phyloP scores from a whole-genome alignment of 495 filamentous ascomycete species.

The Trichoderma parareesei region DNA sequence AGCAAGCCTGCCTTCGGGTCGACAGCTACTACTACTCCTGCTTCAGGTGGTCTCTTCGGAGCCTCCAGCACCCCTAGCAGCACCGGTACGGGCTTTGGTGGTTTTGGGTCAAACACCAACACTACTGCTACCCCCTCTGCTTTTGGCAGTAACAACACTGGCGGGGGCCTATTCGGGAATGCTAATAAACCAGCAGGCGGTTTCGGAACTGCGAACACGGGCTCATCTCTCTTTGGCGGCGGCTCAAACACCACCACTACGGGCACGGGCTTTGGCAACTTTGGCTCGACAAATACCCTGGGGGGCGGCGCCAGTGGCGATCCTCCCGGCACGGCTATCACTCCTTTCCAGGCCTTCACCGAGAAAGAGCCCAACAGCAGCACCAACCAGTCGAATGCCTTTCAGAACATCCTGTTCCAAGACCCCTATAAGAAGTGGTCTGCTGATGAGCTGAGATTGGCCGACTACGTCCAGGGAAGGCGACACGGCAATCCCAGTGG shows the following conservation, averaged over 20 bases:
- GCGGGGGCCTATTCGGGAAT: conserved; percentile 12
- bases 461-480: conserved; percentile 82
- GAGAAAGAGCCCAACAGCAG: conserved; percentile 66
- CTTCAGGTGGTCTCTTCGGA: conserved; percentile 33
- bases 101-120: conserved; percentile 36
- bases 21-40: conserved; percentile 23
- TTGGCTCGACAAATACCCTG: conserved; percentile 35
- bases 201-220: conserved; percentile 24
- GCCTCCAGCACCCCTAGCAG: conserved; percentile 28
- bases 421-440: conserved; percentile 82
- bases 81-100: conserved; percentile 35
- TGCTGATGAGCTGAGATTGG: conserved; percentile 80
- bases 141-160: conserved; percentile 17
- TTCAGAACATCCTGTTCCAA: conserved; percentile 82
- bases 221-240: conserved; percentile 14
- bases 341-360: conserved; percentile 60
- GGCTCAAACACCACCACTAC: conserved; percentile 32
- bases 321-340: conserved; percentile 61
- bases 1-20: conserved; percentile 24
- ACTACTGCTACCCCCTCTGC: conserved; percentile 17
- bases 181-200: conserved; percentile 23
- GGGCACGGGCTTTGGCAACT: conserved; percentile 29
- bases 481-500: conserved; percentile 72
- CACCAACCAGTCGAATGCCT: conserved; percentile 56
- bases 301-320: conserved; percentile 39